phyloP scores from a whole-genome alignment of 2,329 filamentous ascomycete species.

The Sclerotinia glacialis region DNA sequence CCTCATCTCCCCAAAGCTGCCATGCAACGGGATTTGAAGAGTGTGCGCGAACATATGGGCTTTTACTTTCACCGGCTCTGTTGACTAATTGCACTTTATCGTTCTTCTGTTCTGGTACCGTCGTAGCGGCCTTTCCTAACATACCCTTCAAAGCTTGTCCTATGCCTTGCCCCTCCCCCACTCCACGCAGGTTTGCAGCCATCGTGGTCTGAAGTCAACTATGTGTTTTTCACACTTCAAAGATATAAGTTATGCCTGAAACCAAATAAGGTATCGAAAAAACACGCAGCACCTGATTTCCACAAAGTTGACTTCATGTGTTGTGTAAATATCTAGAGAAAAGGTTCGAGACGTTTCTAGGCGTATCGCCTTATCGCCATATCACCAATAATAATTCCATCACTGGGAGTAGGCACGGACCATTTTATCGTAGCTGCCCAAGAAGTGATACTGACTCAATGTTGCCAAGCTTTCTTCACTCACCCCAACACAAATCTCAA shows the following conservation, averaged over 20 bases:
- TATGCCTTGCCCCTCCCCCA: conserved; percentile 32
- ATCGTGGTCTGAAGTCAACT: conserved; percentile 30
- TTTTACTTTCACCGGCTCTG: conserved; percentile 58
- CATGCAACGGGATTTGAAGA: conserved; percentile 81
- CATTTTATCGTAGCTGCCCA: conserved; percentile 9
- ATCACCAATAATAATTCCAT: neutral
- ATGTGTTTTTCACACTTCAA: neutral
- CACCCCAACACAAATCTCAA: neutral
- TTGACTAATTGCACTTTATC: conserved; percentile 46
- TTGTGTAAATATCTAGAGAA: neutral
- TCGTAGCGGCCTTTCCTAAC: conserved; percentile 12
- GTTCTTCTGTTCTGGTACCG: conserved; percentile 25
- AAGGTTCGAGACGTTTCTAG: conserved; percentile 7
- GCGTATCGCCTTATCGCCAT: conserved; percentile 12
- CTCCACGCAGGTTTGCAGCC: conserved; percentile 33
- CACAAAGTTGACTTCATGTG: neutral
- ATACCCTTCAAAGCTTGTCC: conserved; percentile 31
- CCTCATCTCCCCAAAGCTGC: conserved; percentile 81
- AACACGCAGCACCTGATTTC: neutral
- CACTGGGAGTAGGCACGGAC: conserved; percentile 9
- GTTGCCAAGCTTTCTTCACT: conserved; percentile 8
- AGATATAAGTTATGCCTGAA: neutral
- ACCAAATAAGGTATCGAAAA: neutral
- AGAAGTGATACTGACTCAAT: neutral
- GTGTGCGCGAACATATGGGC: conserved; percentile 70